These are phyloP conservation scores for Claviceps africana DNA, from an alignment of 2,329 filamentous ascomycete genomes.

Conservation along the genomic window DNA sequence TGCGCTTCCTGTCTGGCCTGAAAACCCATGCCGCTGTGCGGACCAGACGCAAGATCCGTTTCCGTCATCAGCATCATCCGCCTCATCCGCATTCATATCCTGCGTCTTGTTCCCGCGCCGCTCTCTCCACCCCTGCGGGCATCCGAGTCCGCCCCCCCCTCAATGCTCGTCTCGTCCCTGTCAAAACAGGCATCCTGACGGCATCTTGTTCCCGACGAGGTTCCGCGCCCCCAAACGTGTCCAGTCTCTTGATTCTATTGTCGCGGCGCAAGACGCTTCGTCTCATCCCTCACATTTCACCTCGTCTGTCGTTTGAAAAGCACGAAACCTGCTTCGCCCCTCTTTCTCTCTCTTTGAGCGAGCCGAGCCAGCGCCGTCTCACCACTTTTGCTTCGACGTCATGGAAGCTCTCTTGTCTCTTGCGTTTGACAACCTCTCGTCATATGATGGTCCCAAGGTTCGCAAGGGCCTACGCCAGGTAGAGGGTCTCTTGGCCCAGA, in stretches of 20 bases:
- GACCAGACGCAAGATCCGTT: constrained; percentile 12
- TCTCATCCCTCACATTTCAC: neutral
- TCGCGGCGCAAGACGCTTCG: neutral
- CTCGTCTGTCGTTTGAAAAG: neutral
- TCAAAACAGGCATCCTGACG: neutral
- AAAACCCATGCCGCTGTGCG: neutral
- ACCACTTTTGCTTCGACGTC: constrained; percentile 10
- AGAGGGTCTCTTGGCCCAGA: constrained; percentile 84
- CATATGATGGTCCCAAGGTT: constrained; percentile 77
- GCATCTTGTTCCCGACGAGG: neutral
- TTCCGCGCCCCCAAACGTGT: neutral
- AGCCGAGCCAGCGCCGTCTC: neutral
- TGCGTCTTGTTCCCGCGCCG: neutral
- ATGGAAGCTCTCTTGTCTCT: constrained; percentile 91
- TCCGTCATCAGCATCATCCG: too few relatives aligned
- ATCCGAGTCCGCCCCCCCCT: neutral
- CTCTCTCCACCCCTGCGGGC: neutral
- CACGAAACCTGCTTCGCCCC: too few relatives aligned
- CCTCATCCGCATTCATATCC: constrained; percentile 17
- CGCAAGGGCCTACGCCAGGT: constrained; percentile 89
- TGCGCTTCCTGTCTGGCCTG: constrained; percentile 4
- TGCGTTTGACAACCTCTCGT: constrained; percentile 92
- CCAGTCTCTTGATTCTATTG: neutral
- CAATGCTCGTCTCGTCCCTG: neutral
- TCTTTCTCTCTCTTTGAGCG: neutral